Percentiles rank a stretch among this genome's conserved stretches.
Conservation (phyloP, 2,329 filamentous ascomycete species). For the Hymenoscyphus fraxineus region DNA sequence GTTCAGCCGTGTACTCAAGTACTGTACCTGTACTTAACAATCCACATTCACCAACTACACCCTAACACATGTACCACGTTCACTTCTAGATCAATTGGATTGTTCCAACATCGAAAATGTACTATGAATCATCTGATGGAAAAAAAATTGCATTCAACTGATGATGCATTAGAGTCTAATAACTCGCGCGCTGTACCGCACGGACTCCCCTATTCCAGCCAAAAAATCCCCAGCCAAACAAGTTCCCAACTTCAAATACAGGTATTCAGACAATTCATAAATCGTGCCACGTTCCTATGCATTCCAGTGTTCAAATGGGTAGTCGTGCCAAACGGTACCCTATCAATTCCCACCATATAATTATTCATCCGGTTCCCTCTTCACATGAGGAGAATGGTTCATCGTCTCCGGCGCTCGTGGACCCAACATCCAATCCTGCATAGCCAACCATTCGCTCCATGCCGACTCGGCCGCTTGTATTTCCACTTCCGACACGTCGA, state of each 20-base stretch:
- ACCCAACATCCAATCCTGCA: conserved; percentile 99
- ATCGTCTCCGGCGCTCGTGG: conserved; percentile 40
- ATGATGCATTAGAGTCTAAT: neutral
- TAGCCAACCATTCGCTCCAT: conserved; percentile 94
- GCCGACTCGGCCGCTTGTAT: conserved; percentile 75
- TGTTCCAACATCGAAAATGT: neutral
- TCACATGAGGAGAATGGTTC: conserved; percentile 14
- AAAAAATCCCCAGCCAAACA: neutral
- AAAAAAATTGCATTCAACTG: neutral
- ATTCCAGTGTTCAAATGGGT: neutral
- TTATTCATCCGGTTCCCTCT: conserved; percentile 22
- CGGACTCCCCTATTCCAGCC: neutral
- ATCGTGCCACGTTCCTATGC: conserved; percentile 15
- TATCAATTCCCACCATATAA: neutral
- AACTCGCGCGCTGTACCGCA: conserved; percentile 3
- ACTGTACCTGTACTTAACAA: neutral
- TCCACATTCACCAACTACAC: neutral
- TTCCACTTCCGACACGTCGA: conserved; percentile 71
- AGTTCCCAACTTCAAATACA: neutral
- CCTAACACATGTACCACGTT: neutral
- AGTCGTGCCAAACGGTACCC: conserved; percentile 7
- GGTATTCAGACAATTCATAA: conserved; percentile 15
- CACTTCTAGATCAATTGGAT: neutral
- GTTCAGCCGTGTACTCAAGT: neutral
- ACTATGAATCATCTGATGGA: neutral